Conservation (phyloP, 768 basidiomycete genomes). For the Collybia mongolica region DNA sequence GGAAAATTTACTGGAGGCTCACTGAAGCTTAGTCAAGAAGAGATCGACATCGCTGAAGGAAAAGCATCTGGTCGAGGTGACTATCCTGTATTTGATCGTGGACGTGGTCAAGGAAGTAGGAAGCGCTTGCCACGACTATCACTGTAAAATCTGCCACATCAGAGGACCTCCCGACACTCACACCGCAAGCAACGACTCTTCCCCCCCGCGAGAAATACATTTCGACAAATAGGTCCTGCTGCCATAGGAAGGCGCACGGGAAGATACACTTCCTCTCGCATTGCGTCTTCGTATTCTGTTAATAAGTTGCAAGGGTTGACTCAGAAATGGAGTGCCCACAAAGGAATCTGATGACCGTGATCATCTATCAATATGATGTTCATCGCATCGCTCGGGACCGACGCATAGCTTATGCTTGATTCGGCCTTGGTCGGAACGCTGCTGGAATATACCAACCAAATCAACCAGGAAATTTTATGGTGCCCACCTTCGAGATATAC, state of each 20-base stretch:
- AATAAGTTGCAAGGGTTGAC: not conserved
- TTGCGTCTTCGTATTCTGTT: conserved; percentile 1
- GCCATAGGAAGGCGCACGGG: not conserved
- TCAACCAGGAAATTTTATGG: not conserved
- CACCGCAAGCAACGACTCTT: no score
- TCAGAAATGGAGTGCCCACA: conserved; percentile 20
- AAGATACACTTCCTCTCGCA: conserved; percentile 3
- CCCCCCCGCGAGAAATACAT: no score
- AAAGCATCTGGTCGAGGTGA: conserved; percentile 21
- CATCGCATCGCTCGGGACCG: conserved; percentile 19
- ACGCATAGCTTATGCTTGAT: conserved; percentile 19
- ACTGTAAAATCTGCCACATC: no score
- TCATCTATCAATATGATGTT: conserved; percentile 32
- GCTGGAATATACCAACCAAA: not conserved
- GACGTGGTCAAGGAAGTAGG: not conserved
- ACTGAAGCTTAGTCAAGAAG: conserved; percentile 61
- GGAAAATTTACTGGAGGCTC: conserved; percentile 73
- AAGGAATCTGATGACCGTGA: conserved; percentile 30
- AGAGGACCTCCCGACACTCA: no score
- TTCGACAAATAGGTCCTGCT: no score
- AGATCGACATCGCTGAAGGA: conserved; percentile 43
- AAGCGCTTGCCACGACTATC: no score
- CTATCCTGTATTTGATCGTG: no score
- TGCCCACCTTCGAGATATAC: not conserved
- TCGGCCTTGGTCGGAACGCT: conserved; percentile 3